Percentiles rank a stretch among this genome's conserved stretches.
phyloP scores from a whole-genome alignment of 2,329 filamentous ascomycete genomes.

The Colletotrichum truncatum region DNA sequence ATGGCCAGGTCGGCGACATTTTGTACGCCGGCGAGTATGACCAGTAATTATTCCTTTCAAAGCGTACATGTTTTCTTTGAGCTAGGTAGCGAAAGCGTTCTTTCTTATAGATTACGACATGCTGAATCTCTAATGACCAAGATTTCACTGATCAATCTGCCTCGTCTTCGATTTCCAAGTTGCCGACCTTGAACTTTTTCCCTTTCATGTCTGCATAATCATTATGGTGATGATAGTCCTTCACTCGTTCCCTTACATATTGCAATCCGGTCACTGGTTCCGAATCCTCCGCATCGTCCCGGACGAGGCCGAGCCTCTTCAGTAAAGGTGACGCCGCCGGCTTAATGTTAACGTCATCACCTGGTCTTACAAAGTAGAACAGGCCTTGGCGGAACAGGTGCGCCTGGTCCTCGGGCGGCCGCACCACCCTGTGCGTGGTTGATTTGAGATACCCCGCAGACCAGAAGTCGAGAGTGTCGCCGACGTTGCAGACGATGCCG shows the following conservation, averaged over 20 bases:
- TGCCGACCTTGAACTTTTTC: conserved; percentile 47
- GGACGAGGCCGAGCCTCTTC: conserved; percentile 36
- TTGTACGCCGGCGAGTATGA: conserved; percentile 55
- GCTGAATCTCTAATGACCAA: neutral
- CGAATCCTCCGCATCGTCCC: conserved; percentile 34
- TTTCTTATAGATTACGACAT: neutral
- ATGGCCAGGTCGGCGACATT: conserved; percentile 50
- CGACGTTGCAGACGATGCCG: conserved; percentile 55
- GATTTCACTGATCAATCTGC: conserved; percentile 29
- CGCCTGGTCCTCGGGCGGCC: conserved; percentile 44
- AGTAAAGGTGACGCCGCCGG: conserved; percentile 40
- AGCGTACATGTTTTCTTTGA: neutral
- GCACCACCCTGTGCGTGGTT: conserved; percentile 45
- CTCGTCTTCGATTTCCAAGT: conserved; percentile 51
- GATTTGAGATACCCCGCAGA: conserved; percentile 42
- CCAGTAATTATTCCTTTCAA: neutral
- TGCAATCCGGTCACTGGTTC: conserved; percentile 46
- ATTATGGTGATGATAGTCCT: conserved; percentile 48
- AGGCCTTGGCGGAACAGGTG: conserved; percentile 41
- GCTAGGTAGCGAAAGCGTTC: neutral
- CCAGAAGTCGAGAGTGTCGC: conserved; percentile 41
- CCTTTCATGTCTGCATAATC: conserved; percentile 50
- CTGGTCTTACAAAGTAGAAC: conserved; percentile 47
- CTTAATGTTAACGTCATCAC: conserved; percentile 40
- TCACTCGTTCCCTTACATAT: conserved; percentile 51